Conservation (phyloP, 805 yeast species). For the Kodamaea kaohsiungensis region DNA sequence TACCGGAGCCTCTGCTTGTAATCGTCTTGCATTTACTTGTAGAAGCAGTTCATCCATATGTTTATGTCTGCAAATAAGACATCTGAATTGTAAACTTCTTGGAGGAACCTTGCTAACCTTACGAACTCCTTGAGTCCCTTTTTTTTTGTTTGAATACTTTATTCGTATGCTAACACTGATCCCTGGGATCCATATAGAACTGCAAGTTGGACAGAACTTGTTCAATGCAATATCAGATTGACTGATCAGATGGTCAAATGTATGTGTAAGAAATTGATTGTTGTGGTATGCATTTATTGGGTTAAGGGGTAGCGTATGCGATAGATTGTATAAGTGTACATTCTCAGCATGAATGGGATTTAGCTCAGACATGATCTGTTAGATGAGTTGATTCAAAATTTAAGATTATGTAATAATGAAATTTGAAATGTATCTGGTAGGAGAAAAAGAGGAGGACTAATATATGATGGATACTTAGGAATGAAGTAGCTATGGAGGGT, state of each 20-base stretch:
- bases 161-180: slow-evolving; percentile 27
- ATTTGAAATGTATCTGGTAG: background rate
- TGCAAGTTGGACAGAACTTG: slow-evolving; percentile 34
- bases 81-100: slow-evolving; percentile 16
- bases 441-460: too few relatives aligned
- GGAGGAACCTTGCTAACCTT: slow-evolving; percentile 8
- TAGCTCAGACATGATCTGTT: slow-evolving; percentile 2
- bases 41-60: slow-evolving; percentile 13
- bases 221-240: slow-evolving; percentile 28
- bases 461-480: too few relatives aligned
- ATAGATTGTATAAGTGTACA: slow-evolving; percentile 31
- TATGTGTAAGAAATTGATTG: slow-evolving; percentile 20
- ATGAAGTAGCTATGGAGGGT: too few relatives aligned
- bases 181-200: slow-evolving; percentile 36
- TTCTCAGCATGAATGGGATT: slow-evolving; percentile 18
- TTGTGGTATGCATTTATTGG: slow-evolving; percentile 30
- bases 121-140: background rate
- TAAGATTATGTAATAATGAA: background rate
- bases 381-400: background rate
- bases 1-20: slow-evolving; percentile 16
- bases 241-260: slow-evolving; percentile 25
- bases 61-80: slow-evolving; percentile 21
- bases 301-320: slow-evolving; percentile 26
- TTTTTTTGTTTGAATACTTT: slow-evolving; percentile 15
- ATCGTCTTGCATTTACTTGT: slow-evolving; percentile 10